phyloP scores from a whole-genome alignment of 164 flowering plant species.

The Platanus orientalis region DNA sequence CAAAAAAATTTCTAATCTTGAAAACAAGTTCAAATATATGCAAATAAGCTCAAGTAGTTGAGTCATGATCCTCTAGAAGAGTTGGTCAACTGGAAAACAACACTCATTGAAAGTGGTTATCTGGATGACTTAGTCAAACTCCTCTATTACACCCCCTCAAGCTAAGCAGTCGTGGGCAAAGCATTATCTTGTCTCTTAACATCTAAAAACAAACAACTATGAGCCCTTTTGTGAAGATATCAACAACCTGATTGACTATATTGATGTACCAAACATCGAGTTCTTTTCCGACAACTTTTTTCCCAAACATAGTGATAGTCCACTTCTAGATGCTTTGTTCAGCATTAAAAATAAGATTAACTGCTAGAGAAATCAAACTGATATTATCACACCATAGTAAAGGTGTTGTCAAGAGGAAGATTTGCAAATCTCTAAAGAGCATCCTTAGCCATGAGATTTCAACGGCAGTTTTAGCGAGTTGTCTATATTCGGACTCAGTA shows the following conservation, averaged over 20 bases:
- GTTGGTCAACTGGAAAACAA: too few species aligned
- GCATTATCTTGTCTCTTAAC: neutral
- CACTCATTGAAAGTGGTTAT: too few species aligned
- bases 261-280: neutral
- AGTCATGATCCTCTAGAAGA: too few species aligned
- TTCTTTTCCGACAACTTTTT: neutral
- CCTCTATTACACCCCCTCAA: conserved; percentile 1
- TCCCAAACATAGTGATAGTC: too few species aligned
- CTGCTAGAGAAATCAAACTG: neutral
- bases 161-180: neutral
- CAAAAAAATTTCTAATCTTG: too few species aligned
- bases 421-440: neutral
- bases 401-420: neutral
- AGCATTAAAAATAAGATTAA: neutral
- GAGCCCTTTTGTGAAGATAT: neutral
- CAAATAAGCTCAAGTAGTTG: too few species aligned
- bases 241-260: neutral
- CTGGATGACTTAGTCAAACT: too few species aligned
- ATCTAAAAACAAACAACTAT: neutral
- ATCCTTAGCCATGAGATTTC: neutral
- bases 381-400: neutral
- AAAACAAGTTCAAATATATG: too few species aligned
- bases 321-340: neutral
- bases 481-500: too few species aligned
- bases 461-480: too few species aligned